Conservation (phyloP, 345 rosid genomes). For the Rhodamnia argentea region DNA sequence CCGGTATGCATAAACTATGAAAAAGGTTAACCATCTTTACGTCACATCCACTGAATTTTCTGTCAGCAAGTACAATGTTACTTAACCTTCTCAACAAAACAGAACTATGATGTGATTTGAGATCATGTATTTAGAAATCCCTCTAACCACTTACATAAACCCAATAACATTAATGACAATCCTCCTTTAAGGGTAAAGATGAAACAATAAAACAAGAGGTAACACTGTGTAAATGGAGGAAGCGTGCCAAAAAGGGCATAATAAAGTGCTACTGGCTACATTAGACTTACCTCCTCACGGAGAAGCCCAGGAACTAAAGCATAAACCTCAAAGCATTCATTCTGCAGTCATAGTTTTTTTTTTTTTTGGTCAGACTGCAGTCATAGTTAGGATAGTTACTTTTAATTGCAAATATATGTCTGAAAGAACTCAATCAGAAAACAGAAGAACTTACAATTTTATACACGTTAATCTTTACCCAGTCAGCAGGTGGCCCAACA, state of each 20-base stretch:
- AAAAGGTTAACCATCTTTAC: neutral
- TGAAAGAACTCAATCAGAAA: neutral
- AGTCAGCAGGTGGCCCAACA: constrained; percentile 62
- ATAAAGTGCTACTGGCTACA: neutral
- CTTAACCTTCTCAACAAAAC: neutral
- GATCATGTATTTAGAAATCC: neutral
- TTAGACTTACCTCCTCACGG: constrained; percentile 46
- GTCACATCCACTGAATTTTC: neutral
- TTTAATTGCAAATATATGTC: neutral
- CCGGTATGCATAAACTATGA: neutral
- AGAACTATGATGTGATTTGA: neutral
- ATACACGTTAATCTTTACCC: constrained; percentile 64
- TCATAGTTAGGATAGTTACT: neutral
- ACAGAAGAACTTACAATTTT: constrained; percentile 33
- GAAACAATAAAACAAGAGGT: neutral
- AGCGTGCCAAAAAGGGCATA: neutral
- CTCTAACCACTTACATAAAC: neutral
- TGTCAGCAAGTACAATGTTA: neutral
- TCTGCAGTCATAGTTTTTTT: constrained; percentile 13
- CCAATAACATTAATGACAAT: neutral
- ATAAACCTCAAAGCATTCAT: constrained; percentile 58
- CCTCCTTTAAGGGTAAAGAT: neutral
- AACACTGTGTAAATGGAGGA: neutral
- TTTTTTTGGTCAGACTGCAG: constrained; percentile 11
- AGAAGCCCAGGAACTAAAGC: constrained; percentile 65